Base-by-base conservation (phyloP, 371 early-diverging fungal genomes). In the Scutellospora calospora region DNA sequence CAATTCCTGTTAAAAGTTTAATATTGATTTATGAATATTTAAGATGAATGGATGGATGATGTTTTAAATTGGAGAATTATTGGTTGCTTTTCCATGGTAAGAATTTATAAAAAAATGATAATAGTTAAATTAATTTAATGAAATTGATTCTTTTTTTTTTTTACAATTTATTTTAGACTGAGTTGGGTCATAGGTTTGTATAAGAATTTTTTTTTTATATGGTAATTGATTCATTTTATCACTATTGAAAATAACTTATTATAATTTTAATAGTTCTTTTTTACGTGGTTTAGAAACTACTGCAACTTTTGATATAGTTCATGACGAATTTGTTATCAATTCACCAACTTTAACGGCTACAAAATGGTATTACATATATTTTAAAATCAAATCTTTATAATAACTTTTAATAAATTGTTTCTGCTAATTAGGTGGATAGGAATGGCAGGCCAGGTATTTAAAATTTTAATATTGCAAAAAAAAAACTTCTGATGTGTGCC, bases 391-490 rank as follows among this genome's bases (percentile, higher is more conserved):
- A 93, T 31, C 83, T 16, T 20, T 6, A 14, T 18, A 8, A 76
- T 29, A 38, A 18, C 14, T 6, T 76, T 1, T 31, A 27, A 12
- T 22, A 12, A 27, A 20, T 35, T 4, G 12, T 59, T 1, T 79
- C 95, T 11, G 88, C 94, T 51, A 95, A n/a, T 93, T 84, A 96
- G 95, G 95, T 97, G 97, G 97, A 95, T 95, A 82, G 97, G 97
- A 81, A 96, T 96, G 49, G 87, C 94, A 0, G 95, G 95, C 89
- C 49, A 49, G 49, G 49, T 49, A 49, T 49, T 49, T 49, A 49
- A 49, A n/a, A 49, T 16, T 49, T 49, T 38, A 49, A 49, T 49
- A 49, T 49, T 14, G 8, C 3, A 49, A 49, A 16, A 49, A 49
- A 49, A 49, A 49, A 49, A 16, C 12, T 9, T 9, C 49, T 49